phyloP scores from a whole-genome alignment of 2,329 filamentous ascomycete genomes.

The Dothistroma septosporum region DNA sequence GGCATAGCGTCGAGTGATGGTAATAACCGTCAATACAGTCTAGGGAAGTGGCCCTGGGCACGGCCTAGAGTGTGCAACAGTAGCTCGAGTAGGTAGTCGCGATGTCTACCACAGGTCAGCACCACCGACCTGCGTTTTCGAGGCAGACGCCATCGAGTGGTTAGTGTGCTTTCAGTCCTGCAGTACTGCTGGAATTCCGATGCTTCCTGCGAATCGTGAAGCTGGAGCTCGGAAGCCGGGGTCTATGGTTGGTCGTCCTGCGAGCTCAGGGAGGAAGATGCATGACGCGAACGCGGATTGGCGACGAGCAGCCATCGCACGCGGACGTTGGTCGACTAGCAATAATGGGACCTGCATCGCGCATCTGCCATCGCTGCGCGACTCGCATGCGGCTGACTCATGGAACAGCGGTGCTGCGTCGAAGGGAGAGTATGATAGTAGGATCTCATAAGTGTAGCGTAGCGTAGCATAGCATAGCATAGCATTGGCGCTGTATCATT shows the following conservation, averaged over 20 bases:
- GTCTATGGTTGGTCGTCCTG: not conserved
- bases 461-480: not conserved
- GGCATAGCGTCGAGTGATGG: too few relatives aligned
- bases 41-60: too few relatives aligned
- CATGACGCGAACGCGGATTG: not conserved
- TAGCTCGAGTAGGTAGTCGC: too few relatives aligned
- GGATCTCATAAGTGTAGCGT: not conserved
- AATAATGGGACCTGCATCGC: not conserved
- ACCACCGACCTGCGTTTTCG: too few relatives aligned
- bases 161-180: too few relatives aligned
- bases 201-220: not conserved
- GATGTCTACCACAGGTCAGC: too few relatives aligned
- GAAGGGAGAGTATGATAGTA: not conserved
- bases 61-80: too few relatives aligned
- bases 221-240: not conserved
- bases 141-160: too few relatives aligned
- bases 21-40: too few relatives aligned
- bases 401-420: not conserved
- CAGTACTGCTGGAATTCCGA: too few relatives aligned
- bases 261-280: not conserved
- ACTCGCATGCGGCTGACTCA: not conserved
- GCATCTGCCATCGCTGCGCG: not conserved
- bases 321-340: conserved; percentile 5
- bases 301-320: not conserved
- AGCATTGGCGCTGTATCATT: not conserved